phyloP scores from a whole-genome alignment of 1,284 basidiomycete species.

The Pseudozyma flocculosa region DNA sequence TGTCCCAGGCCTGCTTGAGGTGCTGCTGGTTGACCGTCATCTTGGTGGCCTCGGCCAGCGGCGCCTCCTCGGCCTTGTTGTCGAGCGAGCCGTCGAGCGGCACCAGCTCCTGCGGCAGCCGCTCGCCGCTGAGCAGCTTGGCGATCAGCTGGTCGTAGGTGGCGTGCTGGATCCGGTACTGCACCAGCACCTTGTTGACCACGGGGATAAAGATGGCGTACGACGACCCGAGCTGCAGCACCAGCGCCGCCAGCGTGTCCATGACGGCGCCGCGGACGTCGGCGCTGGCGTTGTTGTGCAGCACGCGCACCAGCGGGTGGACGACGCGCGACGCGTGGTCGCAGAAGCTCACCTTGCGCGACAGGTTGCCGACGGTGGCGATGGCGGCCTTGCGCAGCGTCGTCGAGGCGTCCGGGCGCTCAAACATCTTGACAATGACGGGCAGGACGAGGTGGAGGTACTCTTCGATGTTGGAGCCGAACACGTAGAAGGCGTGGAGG shows the following conservation, averaged over 20 bases:
- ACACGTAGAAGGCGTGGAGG: constrained; percentile 87
- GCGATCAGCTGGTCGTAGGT: constrained; percentile 85
- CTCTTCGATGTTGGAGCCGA: constrained; percentile 95
- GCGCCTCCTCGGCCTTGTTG: constrained; percentile 58
- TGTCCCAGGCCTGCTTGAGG: constrained; percentile 95
- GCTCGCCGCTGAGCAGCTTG: constrained; percentile 88
- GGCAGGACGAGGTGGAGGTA: constrained; percentile 96
- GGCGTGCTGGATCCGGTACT: constrained; percentile 77
- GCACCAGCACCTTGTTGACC: constrained; percentile 83
- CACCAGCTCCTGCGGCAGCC: constrained; percentile 69
- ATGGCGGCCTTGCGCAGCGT: constrained; percentile 84
- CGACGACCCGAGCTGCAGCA: constrained; percentile 90
- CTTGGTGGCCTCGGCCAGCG: constrained; percentile 66
- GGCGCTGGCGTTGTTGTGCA: constrained; percentile 66
- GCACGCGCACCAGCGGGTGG: constrained; percentile 86
- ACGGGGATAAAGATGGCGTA: constrained; percentile 97
- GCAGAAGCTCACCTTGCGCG: constrained; percentile 94
- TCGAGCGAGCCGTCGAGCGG: constrained; percentile 34
- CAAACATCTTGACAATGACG: constrained; percentile 87
- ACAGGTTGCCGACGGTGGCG: constrained; percentile 85
- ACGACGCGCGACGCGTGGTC: constrained; percentile 97
- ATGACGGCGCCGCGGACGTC: constrained; percentile 85
- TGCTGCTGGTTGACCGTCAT: constrained; percentile 96
- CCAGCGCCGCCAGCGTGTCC: constrained; percentile 89
- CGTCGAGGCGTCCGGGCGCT: constrained; percentile 74